Conservation (phyloP, 805 yeast genomes). For the Spathaspora arborariae region DNA sequence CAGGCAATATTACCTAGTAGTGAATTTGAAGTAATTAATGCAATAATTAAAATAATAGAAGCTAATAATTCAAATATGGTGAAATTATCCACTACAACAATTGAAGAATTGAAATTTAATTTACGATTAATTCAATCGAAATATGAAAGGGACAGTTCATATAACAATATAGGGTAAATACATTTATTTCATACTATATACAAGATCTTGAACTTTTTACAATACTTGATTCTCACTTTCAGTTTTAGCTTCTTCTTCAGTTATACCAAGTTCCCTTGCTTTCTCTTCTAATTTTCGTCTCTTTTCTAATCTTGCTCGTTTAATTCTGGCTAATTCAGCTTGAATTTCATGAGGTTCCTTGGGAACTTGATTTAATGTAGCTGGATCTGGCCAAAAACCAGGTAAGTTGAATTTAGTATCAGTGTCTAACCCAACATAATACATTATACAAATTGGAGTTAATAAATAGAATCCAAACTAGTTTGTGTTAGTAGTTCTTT, state of each 20-base stretch:
- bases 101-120: constrained; percentile 24
- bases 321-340: constrained; percentile 86
- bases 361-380: constrained; percentile 84
- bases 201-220: neutral
- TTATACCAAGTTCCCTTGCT: constrained; percentile 66
- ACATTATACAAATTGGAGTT: constrained; percentile 89
- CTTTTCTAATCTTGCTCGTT: constrained; percentile 69
- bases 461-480: constrained; percentile 79
- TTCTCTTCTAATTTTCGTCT: constrained; percentile 69
- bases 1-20: neutral
- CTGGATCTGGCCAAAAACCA: constrained; percentile 97
- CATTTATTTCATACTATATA: neutral
- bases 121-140: constrained; percentile 14
- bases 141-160: neutral
- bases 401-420: constrained; percentile 86
- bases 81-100: constrained; percentile 15
- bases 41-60: constrained; percentile 16
- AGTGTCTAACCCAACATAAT: constrained; percentile 86
- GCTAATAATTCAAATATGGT: constrained; percentile 16
- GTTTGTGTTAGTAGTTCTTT: constrained; percentile 12
- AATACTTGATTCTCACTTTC: no score
- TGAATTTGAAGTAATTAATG: constrained; percentile 10
- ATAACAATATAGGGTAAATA: neutral
- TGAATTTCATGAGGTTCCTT: constrained; percentile 89
- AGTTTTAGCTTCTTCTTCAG: constrained; percentile 14